Conservation (phyloP, 352 stramenopile genomes). For the Discostella stelligera region DNA sequence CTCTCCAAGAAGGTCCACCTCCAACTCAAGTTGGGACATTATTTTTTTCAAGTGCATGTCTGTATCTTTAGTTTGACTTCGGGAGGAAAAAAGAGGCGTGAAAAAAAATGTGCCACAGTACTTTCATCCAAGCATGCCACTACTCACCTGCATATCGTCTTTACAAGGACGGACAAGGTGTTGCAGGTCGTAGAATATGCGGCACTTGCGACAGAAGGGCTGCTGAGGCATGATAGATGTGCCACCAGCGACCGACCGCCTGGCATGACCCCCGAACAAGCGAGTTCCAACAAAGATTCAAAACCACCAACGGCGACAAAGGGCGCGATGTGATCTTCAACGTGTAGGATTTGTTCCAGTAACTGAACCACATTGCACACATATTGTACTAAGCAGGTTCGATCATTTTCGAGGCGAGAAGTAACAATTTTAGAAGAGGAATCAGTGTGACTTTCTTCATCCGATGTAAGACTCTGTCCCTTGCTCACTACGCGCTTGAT, state of each 20-base stretch:
- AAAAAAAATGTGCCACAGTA: background rate
- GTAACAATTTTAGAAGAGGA: slow-evolving; percentile 37
- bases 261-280: slow-evolving; percentile 85
- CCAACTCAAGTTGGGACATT: slow-evolving; percentile 27
- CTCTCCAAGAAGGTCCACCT: slow-evolving; percentile 31
- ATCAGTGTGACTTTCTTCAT: slow-evolving; percentile 13
- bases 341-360: slow-evolving; percentile 92
- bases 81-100: background rate
- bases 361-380: slow-evolving; percentile 88
- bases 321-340: slow-evolving; percentile 88
- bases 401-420: slow-evolving; percentile 54
- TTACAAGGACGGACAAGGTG: slow-evolving; percentile 83
- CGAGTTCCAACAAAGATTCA: slow-evolving; percentile 87
- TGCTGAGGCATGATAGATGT: slow-evolving; percentile 83
- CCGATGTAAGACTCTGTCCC: slow-evolving; percentile 72
- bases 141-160: slow-evolving; percentile 34
- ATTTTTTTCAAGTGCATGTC: slow-evolving; percentile 50
- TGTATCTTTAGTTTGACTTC: slow-evolving; percentile 36
- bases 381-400: slow-evolving; percentile 82
- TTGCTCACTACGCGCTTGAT: slow-evolving; percentile 88
- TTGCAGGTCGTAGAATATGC: slow-evolving; percentile 89
- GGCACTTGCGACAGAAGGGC: slow-evolving; percentile 67
- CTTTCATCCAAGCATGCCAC: background rate
- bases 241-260: slow-evolving; percentile 74
- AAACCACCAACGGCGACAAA: slow-evolving; percentile 91